Conservation (phyloP, 495 filamentous ascomycete genomes). For the Penicillium dipodomyicola region DNA sequence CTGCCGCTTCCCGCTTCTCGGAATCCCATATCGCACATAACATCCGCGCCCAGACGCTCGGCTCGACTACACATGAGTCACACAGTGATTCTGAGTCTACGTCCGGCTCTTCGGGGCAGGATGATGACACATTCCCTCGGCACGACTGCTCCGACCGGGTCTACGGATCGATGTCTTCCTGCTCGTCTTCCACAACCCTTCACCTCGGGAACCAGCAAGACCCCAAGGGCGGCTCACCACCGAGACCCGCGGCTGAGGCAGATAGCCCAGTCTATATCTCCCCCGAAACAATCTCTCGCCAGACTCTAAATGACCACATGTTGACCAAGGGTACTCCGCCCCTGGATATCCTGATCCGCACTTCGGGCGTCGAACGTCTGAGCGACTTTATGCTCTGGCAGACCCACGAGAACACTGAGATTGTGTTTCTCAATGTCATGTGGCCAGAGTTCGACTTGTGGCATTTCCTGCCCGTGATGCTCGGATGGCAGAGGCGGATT, state of each 20-base stretch:
- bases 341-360: slow-evolving; percentile 83
- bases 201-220: slow-evolving; percentile 39
- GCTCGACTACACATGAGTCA: slow-evolving; percentile 39
- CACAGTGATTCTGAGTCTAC: slow-evolving; percentile 38
- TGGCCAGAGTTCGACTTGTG: slow-evolving; percentile 98
- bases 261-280: slow-evolving; percentile 47
- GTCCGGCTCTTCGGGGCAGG: slow-evolving; percentile 35
- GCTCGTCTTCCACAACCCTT: slow-evolving; percentile 55
- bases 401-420: slow-evolving; percentile 84
- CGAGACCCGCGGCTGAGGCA: slow-evolving; percentile 19
- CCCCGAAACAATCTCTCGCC: slow-evolving; percentile 80
- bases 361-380: slow-evolving; percentile 84
- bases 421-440: slow-evolving; percentile 85
- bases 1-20: slow-evolving; percentile 62
- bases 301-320: slow-evolving; percentile 74
- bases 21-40: slow-evolving; percentile 83
- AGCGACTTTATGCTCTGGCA: slow-evolving; percentile 99
- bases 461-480: slow-evolving; percentile 86
- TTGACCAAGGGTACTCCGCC: slow-evolving; percentile 83
- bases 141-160: slow-evolving; percentile 31
- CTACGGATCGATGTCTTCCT: slow-evolving; percentile 57
- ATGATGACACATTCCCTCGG: slow-evolving; percentile 32
- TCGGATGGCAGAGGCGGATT: slow-evolving; percentile 84
- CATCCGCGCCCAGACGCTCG: slow-evolving; percentile 59
- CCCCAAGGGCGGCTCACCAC: slow-evolving; percentile 25